phyloP scores from a whole-genome alignment of 2,329 filamentous ascomycete species.

The Escovopsis weberi region DNA sequence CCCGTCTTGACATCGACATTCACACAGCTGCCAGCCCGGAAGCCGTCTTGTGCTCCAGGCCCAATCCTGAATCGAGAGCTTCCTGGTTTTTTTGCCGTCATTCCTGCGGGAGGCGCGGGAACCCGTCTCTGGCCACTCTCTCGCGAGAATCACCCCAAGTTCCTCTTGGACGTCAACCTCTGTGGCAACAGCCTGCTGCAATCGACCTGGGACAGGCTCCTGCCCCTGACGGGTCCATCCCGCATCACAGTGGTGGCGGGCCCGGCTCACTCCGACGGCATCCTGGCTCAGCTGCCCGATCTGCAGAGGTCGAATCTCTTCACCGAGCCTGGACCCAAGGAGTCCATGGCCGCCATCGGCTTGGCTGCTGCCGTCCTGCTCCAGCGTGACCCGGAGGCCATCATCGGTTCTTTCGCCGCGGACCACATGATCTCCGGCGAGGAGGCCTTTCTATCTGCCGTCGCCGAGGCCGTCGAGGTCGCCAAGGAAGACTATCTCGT shows the following conservation, averaged over 20 bases:
- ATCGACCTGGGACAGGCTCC: constrained; percentile 13
- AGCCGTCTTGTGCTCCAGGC: constrained; percentile 2
- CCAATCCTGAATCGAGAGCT: constrained; percentile 10
- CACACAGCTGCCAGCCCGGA: constrained; percentile 1
- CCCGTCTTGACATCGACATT: constrained; percentile 6
- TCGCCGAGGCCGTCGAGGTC: constrained; percentile 13
- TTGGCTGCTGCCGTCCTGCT: constrained; percentile 13
- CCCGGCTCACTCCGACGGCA: constrained; percentile 12
- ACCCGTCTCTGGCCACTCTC: constrained; percentile 15
- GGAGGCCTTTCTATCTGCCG: constrained; percentile 13
- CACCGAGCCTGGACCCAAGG: constrained; percentile 14
- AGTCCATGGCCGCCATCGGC: constrained; percentile 15
- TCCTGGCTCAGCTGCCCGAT: constrained; percentile 11
- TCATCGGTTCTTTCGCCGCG: constrained; percentile 14
- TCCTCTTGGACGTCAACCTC: constrained; percentile 13
- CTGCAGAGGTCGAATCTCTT: constrained; percentile 11
- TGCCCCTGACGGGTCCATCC: constrained; percentile 12
- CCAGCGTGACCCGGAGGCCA: constrained; percentile 11
- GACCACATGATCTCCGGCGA: constrained; percentile 16
- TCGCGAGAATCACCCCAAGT: constrained; percentile 15
- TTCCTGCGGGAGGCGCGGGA: constrained; percentile 14
- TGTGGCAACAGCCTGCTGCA: constrained; percentile 13
- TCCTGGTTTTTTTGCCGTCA: constrained; percentile 14
- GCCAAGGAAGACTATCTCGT: constrained; percentile 14
- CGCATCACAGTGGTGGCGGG: constrained; percentile 14